Conservation (phyloP, 1,284 basidiomycete genomes). For the Trichosporon asahii region DNA sequence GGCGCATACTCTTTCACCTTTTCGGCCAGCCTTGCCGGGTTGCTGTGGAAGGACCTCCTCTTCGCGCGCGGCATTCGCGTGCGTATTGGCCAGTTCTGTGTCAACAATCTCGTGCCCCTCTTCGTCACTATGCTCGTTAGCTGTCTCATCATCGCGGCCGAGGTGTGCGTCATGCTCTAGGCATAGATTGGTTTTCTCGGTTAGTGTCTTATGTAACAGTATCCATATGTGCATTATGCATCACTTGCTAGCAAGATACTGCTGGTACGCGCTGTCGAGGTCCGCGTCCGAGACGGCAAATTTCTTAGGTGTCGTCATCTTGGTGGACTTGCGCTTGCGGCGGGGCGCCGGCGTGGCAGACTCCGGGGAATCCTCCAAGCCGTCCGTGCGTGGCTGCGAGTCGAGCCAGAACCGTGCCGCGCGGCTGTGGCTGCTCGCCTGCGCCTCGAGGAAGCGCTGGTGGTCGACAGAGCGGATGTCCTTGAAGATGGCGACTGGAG, state of each 20-base stretch:
- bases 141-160: constrained; percentile 50
- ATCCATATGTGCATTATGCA: background rate
- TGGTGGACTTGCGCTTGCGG: background rate
- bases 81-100: constrained; percentile 64
- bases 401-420: constrained; percentile 33
- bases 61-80: constrained; percentile 72
- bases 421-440: constrained; percentile 23
- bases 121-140: constrained; percentile 63
- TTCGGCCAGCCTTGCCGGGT: constrained; percentile 81
- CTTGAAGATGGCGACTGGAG: constrained; percentile 35
- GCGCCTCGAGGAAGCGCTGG: constrained; percentile 36
- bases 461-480: constrained; percentile 33
- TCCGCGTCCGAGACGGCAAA: background rate
- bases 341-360: background rate
- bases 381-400: constrained; percentile 18
- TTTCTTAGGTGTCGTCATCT: background rate
- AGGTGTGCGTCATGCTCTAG: constrained; percentile 51
- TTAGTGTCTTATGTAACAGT: background rate
- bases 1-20: constrained; percentile 81
- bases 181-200: background rate
- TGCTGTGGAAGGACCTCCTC: constrained; percentile 81
- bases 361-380: background rate
- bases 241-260: constrained; percentile 1
- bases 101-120: constrained; percentile 66
- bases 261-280: background rate